Conservation (phyloP, 176 grass and related monocot species). For the Alopecurus myosuroides region DNA sequence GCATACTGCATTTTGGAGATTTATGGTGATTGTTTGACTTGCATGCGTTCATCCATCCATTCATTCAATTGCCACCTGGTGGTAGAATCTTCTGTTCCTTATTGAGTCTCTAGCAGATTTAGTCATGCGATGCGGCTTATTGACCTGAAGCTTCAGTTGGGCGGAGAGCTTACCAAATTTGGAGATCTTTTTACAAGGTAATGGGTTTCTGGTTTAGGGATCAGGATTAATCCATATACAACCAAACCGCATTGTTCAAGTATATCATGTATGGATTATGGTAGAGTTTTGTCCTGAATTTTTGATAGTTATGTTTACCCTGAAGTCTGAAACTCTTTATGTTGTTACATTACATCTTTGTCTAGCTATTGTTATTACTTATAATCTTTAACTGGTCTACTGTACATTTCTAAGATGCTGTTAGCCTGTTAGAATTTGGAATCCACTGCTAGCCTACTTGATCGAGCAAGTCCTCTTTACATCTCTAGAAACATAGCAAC, state of each 20-base stretch:
- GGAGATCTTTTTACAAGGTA: slow-evolving; percentile 20
- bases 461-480: not conserved
- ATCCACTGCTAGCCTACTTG: not conserved
- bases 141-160: slow-evolving; percentile 10
- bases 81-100: slow-evolving; percentile 7
- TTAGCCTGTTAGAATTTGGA: not conserved
- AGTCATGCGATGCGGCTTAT: not conserved
- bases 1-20: not conserved
- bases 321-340: not conserved
- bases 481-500: not conserved
- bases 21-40: not conserved
- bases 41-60: not conserved
- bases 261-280: not conserved
- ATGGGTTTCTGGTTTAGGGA: not conserved
- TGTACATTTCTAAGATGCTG: not conserved
- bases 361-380: not conserved
- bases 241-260: not conserved
- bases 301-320: not conserved
- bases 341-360: not conserved
- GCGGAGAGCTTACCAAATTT: not conserved
- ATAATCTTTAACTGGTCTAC: not conserved
- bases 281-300: not conserved
- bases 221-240: not conserved
- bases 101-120: not conserved
- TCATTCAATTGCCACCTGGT: slow-evolving; percentile 9